A percentile compares a stretch with the other conserved stretches of the same genome.
phyloP scores from a whole-genome alignment of 148 eudicot genomes.

The Spergularia marina region DNA sequence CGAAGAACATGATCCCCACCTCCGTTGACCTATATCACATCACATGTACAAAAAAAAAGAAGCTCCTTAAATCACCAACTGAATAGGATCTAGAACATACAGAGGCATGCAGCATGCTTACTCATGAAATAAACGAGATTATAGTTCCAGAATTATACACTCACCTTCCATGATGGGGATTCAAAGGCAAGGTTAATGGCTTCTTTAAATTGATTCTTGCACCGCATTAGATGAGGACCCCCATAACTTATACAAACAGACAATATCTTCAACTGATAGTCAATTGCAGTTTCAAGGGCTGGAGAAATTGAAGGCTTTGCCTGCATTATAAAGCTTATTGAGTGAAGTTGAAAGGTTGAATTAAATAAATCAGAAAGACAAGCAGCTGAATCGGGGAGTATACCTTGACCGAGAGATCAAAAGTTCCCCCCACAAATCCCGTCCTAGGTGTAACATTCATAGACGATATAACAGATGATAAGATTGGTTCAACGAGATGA shows the following conservation, averaged over 20 bases:
- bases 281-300: slow-evolving; percentile 86
- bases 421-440: slow-evolving; percentile 65
- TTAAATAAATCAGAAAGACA: background rate
- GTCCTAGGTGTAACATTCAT: slow-evolving; percentile 76
- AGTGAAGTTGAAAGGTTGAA: slow-evolving; percentile 8
- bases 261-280: slow-evolving; percentile 81
- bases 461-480: slow-evolving; percentile 66
- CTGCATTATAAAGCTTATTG: slow-evolving; percentile 34
- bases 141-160: slow-evolving; percentile 1
- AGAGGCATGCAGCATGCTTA: background rate
- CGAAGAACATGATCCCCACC: slow-evolving; percentile 96
- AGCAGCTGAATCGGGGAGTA: slow-evolving; percentile 41
- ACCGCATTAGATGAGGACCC: slow-evolving; percentile 71
- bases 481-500: slow-evolving; percentile 74
- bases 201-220: slow-evolving; percentile 71
- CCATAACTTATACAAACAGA: slow-evolving; percentile 91
- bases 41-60: slow-evolving; percentile 7
- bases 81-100: slow-evolving; percentile 1
- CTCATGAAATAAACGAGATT: background rate
- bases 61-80: slow-evolving; percentile 1
- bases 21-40: slow-evolving; percentile 75
- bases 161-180: slow-evolving; percentile 98
- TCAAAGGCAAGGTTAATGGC: slow-evolving; percentile 75
- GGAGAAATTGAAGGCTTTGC: slow-evolving; percentile 75
- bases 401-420: slow-evolving; percentile 38